phyloP scores from a whole-genome alignment of 352 stramenopile species.

The Phytophthora meadii region DNA sequence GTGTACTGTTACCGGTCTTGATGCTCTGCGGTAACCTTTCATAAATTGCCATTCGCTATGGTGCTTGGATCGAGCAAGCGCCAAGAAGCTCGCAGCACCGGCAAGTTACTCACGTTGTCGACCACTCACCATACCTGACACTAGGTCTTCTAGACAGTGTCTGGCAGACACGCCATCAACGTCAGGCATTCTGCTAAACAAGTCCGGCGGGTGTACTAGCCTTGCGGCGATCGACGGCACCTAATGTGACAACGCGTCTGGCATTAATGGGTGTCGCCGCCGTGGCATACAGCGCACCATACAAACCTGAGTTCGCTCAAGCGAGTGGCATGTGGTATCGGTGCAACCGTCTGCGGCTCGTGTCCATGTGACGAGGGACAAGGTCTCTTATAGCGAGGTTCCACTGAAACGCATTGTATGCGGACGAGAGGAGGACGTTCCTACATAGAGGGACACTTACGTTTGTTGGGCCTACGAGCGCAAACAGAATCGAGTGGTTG shows the following conservation, averaged over 20 bases:
- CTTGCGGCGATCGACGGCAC: constrained; percentile 2
- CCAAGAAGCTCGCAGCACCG: background rate
- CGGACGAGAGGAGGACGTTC: background rate
- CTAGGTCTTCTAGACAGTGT: no score
- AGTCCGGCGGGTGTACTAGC: background rate
- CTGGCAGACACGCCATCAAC: background rate
- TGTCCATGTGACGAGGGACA: constrained; percentile 19
- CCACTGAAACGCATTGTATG: constrained; percentile 8
- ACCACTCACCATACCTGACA: no score
- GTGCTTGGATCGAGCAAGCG: no score
- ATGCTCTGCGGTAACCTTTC: no score
- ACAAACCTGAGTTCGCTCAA: constrained; percentile 12
- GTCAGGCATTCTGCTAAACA: background rate
- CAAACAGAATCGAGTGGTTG: background rate
- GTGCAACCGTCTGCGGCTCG: constrained; percentile 14
- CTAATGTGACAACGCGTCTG: constrained; percentile 7
- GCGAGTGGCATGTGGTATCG: constrained; percentile 14
- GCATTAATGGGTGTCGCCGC: constrained; percentile 11
- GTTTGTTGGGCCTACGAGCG: constrained; percentile 4
- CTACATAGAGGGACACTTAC: constrained; percentile 12
- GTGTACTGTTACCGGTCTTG: no score
- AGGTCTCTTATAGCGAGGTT: constrained; percentile 3
- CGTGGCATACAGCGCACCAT: constrained; percentile 4
- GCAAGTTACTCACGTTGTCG: constrained; percentile 5
- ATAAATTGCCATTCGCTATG: no score